phyloP scores from a whole-genome alignment of 108 stramenopile genomes.

The Tribonema minus region DNA sequence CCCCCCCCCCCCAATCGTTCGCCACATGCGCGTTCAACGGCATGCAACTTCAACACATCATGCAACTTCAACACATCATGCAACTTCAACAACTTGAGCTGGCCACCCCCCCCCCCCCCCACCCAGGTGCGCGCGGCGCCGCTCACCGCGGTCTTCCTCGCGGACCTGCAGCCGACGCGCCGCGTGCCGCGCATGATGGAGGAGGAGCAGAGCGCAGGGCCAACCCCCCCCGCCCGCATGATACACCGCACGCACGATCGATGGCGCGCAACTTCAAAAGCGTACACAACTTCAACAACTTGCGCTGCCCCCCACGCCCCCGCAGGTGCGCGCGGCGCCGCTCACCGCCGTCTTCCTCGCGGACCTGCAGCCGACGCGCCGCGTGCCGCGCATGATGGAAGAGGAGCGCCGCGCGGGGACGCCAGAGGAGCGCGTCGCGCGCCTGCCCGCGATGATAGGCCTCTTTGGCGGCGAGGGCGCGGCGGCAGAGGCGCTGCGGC shows the following conservation, averaged over 20 bases:
- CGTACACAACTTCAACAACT: no score
- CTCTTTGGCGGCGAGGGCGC: slow-evolving; percentile 29
- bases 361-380: slow-evolving; percentile 43
- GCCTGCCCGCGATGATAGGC: slow-evolving; percentile 7
- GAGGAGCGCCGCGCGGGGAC: slow-evolving; percentile 4
- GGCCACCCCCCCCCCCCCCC: no score
- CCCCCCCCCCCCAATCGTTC: no score
- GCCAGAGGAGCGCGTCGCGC: background rate
- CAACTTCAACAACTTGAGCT: no score
- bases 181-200: slow-evolving; percentile 20
- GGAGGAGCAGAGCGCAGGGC: slow-evolving; percentile 1
- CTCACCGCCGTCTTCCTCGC: slow-evolving; percentile 49
- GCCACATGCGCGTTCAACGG: no score
- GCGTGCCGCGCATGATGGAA: slow-evolving; percentile 18
- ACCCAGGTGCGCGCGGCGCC: slow-evolving; percentile 22
- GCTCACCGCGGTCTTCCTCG: slow-evolving; percentile 46
- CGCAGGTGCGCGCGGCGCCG: slow-evolving; percentile 22
- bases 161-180: slow-evolving; percentile 45
- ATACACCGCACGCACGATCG: no score
- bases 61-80: no score
- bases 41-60: no score
- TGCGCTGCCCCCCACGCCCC: no score
- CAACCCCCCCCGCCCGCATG: no score
- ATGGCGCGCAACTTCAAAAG: no score
- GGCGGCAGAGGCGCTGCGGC: slow-evolving; percentile 17